Evolutionary conservation across 306 rosid species (phyloP), one percentile per base, ranked within the genome.

Genomic region (Luffa acutangula): DNA sequence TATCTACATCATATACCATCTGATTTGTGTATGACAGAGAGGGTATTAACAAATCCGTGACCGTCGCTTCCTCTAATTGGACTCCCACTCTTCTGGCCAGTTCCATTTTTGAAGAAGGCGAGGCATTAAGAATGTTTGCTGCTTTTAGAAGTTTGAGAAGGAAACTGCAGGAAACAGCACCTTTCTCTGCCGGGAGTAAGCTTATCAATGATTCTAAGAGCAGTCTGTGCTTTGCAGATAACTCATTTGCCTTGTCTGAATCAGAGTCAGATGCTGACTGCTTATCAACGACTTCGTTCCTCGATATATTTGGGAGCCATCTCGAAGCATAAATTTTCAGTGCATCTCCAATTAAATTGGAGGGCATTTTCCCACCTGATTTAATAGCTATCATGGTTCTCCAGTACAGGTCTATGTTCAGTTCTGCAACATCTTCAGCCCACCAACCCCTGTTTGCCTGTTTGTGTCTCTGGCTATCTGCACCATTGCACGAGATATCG

Each of bases 361-460:
- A 83, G 13, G 96, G 88, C 33, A 91, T 80, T 77, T 85, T 93
- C 17, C 88, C 90, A 69, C 91, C 90, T 52, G 99, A 95, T 85
- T 96, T 96, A 69, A 93, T 87, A 7, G 92, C 94, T 59, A 96
- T 87, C 96, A 93, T 90, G 76, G 92, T 88, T 80, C 99, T 91
- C 99, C 98, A 96, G 53, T 89, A 96, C 10, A 96, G 92, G 83
- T 93, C 99, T 81, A 96, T 89, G 82, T 96, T 89, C 80, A 96
- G 76, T 83, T 96, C 99, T 60, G 99, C 97, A 42, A 96, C 80
- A 78, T 96, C 99, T 81, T 93, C 97, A 78, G 91, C 99, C 99
- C 99, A 96, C 98, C 99, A 96, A 11, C 98, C 99, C 53, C 82
- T 89, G 79, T 79, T 85, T 73, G 82, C 84, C 48, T 88, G 81